phyloP scores from a whole-genome alignment of 768 basidiomycete genomes.

The Mycena venus region DNA sequence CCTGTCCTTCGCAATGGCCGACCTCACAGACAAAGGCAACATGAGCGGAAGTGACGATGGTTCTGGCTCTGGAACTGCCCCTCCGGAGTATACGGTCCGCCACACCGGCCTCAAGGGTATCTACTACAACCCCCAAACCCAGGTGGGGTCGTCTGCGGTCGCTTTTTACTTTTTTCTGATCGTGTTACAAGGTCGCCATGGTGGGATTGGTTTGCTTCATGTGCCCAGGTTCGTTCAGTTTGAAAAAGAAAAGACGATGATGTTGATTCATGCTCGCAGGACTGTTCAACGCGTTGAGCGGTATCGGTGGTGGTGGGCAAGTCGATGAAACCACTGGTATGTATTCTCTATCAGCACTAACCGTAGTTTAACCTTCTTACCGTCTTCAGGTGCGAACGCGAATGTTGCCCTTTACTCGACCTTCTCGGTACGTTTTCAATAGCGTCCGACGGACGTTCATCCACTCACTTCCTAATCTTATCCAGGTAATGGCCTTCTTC shows the following conservation, averaged over 20 bases:
- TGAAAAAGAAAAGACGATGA: neutral
- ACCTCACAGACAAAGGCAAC: constrained; percentile 37
- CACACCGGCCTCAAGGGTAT: constrained; percentile 61
- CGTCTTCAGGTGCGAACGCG: constrained; percentile 65
- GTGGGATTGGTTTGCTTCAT: constrained; percentile 73
- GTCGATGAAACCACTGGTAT: constrained; percentile 69
- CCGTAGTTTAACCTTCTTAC: neutral
- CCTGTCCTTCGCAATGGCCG: constrained; percentile 31
- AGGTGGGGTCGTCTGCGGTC: constrained; percentile 46
- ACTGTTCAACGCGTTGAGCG: constrained; percentile 84
- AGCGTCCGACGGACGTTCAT: constrained; percentile 41
- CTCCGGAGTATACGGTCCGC: constrained; percentile 47
- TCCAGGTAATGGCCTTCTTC: constrained; percentile 64
- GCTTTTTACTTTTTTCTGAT: neutral
- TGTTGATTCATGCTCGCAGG: constrained; percentile 52
- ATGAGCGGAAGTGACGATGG: constrained; percentile 42
- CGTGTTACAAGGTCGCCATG: constrained; percentile 51
- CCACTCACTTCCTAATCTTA: neutral
- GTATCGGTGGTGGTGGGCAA: constrained; percentile 86
- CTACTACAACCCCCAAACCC: constrained; percentile 67
- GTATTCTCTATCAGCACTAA: neutral
- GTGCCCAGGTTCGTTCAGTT: constrained; percentile 55
- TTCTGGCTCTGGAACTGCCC: constrained; percentile 30
- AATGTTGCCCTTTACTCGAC: constrained; percentile 76
- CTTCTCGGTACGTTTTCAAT: constrained; percentile 57